Percentiles rank a stretch among this genome's conserved stretches.
phyloP scores from a whole-genome alignment of 2,329 filamentous ascomycete species.

The Ceratocystis harringtonii region DNA sequence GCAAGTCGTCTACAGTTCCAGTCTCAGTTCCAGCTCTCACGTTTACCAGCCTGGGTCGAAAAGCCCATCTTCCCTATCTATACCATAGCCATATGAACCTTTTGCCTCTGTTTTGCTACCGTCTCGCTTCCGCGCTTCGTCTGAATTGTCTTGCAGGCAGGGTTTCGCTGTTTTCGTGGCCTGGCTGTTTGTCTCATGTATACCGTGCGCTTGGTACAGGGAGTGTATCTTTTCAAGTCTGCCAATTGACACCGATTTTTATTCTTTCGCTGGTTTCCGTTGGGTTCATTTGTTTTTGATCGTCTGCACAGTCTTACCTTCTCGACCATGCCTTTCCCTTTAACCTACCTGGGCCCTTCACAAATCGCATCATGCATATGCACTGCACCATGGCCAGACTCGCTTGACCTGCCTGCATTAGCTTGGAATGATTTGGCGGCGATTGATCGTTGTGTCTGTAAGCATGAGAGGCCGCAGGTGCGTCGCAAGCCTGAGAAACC shows the following conservation, averaged over 20 bases:
- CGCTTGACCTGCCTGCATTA: background rate
- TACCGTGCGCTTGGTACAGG: background rate
- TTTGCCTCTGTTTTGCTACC: background rate
- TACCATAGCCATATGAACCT: conserved; percentile 17
- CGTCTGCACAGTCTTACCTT: too few relatives aligned
- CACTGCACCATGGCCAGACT: background rate
- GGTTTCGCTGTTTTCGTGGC: background rate
- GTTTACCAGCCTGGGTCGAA: conserved; percentile 7
- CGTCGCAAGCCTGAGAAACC: background rate
- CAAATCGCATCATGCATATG: background rate
- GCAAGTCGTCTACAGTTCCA: background rate
- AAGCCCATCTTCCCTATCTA: conserved; percentile 15
- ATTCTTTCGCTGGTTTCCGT: background rate
- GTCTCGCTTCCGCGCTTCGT: background rate
- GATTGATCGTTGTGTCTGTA: background rate
- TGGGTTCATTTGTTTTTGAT: too few relatives aligned
- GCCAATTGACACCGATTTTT: background rate
- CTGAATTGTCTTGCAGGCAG: background rate
- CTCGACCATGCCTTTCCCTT: background rate
- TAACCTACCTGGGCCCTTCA: background rate
- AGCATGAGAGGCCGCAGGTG: too few relatives aligned
- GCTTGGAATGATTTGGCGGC: background rate
- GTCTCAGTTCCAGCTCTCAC: conserved; percentile 6
- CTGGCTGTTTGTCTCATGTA: background rate
- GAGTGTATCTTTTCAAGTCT: background rate